Evolutionary conservation across 2,329 filamentous ascomycete species (phyloP), one percentile per base, ranked within the genome.

Genomic region (Talaromyces piceae): DNA sequence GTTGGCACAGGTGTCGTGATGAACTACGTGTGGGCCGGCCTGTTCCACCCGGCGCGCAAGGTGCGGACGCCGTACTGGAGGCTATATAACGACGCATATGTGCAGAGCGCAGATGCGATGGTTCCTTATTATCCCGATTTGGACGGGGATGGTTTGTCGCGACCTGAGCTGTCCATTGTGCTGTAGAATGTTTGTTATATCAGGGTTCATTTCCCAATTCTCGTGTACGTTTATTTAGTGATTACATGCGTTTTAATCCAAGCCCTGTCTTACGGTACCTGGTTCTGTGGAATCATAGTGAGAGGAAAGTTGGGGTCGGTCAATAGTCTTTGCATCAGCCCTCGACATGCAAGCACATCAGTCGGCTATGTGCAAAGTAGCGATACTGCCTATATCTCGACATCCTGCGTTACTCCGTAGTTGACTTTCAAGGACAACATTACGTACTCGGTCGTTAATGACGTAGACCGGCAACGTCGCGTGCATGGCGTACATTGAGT

Each of bases 11-110:
- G 93, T 2, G 75, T 94, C 20, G 88, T 96, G 30, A 86, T 98
- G 79, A 98, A 98, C 73, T 98, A 98, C 68, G 86, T 97, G 54
- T 97, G 91, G 91, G 91, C 93, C 0, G 93, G 93, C 16, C 77
- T 98, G 16, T 98, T 98, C 78, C 94, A 98, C 67, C 91, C 93
- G 0, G 93, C 93, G 3, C 81, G 93, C 56, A 97, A 97, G 73
- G 93, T 98, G 49, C 81, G 93, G 55, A 85, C 83, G 57, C 93
- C 94, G 18, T 98, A 97, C 73, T 98, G 93, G 91, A 79, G 93
- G 53, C 75, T 98, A 41, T 96, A 96, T 74, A 98, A 98, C 63
- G 90, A 96, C 68, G 89, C 91, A 3, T 98, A 98, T 66, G 91
- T 97, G 45, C 88, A 95, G 65, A 84, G 81, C 27, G 91, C 91